Base-by-base conservation (phyloP, 345 rosid genomes). In the Psidium friedrichsthalianum region DNA sequence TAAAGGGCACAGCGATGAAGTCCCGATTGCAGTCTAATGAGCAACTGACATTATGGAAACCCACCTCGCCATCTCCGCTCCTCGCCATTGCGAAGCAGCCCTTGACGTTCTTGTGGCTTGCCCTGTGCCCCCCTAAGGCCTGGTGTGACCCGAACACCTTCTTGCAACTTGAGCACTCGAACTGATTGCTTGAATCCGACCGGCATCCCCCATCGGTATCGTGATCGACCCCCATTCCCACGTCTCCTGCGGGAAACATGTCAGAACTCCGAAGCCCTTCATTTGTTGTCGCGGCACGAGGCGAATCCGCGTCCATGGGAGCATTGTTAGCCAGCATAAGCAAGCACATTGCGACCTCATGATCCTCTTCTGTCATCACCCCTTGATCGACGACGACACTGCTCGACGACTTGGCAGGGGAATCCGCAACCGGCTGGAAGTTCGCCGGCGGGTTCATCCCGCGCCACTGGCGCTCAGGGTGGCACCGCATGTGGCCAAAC, bases 401-500 rank as follows among this genome's bases (percentile, higher is more conserved):
- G 78, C 47, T 32, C 12, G 24, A 32, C 5, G 64, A 88, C 51
- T 51, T 84, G 49, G 54, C 56, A 5, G 89, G 89, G 0, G 86
- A 84, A 80, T 16, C 84, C 1, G 64, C 90, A 49, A 86, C 32
- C n/a, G 86, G 86, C 1, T 0, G 61, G 87, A 82, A 16, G 61
- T 29, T 82, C 32, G 91, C 91, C n/a, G 96, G 97, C 44, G 98
- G 96, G 83, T 93, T 93, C 61, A 93, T 94, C 84, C 96, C 93
- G 42, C 98, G 90, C 96, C 98, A 93, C 88, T 95, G 93, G 76
- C 98, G 95, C 90, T 92, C 98, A 69, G 98, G 98, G 87, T 98
- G 99, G 90, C 98, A 98, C 86, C 99, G 90, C 97, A 93, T 96
- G 89, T 96, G 99, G 42, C 99, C 99, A 13, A 94, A 96, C 44